Evolutionary conservation across 2,329 filamentous ascomycete species (phyloP), one percentile per base, ranked within the genome.

Genomic region (Aspergillaceae sp.): DNA sequence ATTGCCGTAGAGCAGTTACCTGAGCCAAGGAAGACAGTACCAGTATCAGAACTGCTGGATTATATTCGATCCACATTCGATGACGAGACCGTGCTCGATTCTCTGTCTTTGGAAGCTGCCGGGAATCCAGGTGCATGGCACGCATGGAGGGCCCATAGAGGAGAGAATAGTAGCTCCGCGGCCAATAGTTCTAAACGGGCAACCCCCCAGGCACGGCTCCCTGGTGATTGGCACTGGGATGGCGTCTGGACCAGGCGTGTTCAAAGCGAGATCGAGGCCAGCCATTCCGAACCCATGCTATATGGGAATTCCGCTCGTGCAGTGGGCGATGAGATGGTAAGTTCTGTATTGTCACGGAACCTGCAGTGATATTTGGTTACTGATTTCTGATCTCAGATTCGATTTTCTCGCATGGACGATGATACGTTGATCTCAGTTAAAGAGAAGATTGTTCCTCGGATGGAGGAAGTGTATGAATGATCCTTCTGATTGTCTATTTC

Each of bases 191-290:
- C 56, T 56, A 77, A 66, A 57, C 67, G 49, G 70, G 70, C 61
- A 62, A 78, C 68, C 49, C 71, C 59, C 43, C 64, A 62, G 52
- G 59, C 67, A 33, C 69, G 82, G 49, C 74, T 77, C 42, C 88
- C 88, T 0, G 86, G 85, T 5, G 85, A 94, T 57, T 97, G 91
- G 91, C 94, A 94, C 61, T 97, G 91, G 91, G 88, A 95, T 59
- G 90, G 91, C 0, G 91, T 97, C 0, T 98, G 91, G 91, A 87
- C 94, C 62, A 84, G 90, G 53, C 78, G 91, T 45, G 90, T 95
- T 1, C 83, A 80, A 65, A 86, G 84, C 64, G 85, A 85, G 11
- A 79, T 96, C 38, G 78, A 83, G 43, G 76, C 78, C 7, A 94
- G 88, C 59, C 69, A 88, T 42, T 86, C 87, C 1, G 91, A 97